phyloP scores from a whole-genome alignment of 2,329 filamentous ascomycete species.

The Claviceps africana region DNA sequence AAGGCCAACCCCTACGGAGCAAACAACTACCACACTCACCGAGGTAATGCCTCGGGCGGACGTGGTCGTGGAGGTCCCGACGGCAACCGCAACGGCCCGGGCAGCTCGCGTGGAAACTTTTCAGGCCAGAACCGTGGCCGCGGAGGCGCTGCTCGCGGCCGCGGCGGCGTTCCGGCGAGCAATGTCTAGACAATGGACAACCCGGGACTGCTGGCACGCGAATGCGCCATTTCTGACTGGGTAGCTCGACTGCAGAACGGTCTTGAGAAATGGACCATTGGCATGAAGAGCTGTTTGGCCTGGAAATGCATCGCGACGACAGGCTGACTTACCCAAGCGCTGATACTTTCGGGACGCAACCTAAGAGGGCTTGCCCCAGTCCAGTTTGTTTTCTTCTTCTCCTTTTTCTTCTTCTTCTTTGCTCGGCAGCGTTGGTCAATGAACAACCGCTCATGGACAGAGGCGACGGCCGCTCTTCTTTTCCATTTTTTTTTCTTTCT shows the following conservation, averaged over 20 bases:
- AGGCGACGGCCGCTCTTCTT: conserved; percentile 6
- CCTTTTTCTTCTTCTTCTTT: no score
- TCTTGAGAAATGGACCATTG: neutral
- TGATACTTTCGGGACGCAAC: neutral
- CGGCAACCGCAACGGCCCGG: conserved; percentile 43
- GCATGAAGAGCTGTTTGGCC: neutral
- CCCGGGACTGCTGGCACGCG: neutral
- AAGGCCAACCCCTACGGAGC: conserved; percentile 58
- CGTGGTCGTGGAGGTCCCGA: conserved; percentile 57
- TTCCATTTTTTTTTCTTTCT: conserved; percentile 4
- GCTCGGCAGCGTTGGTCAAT: neutral
- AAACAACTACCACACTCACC: conserved; percentile 48
- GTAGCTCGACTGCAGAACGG: neutral
- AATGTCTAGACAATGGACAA: conserved; percentile 29
- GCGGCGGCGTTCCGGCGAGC: conserved; percentile 43
- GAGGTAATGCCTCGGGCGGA: conserved; percentile 41
- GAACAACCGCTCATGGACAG: conserved; percentile 9
- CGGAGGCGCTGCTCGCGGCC: conserved; percentile 50
- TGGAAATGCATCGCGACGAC: neutral
- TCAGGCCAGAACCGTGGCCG: conserved; percentile 51
- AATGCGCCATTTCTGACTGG: neutral
- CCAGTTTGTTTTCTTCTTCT: neutral
- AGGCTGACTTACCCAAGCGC: neutral
- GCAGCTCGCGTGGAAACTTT: conserved; percentile 52
- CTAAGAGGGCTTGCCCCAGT: neutral